Conservation (phyloP, 108 stramenopile species). For the Nitzschia palea region DNA sequence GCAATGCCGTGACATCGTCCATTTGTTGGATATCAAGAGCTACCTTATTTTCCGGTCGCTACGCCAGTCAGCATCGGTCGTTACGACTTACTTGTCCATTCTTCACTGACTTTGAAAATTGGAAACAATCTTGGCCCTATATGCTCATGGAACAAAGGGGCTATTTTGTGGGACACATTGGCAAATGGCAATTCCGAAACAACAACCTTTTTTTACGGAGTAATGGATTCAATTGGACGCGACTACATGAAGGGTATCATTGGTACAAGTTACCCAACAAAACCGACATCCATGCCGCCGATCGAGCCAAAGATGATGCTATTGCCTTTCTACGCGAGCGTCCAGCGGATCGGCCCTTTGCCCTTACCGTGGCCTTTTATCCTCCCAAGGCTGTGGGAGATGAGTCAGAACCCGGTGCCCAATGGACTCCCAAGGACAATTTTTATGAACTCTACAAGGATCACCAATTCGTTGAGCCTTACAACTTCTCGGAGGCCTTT, state of each 20-base stretch:
- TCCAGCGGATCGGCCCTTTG: conserved; percentile 55
- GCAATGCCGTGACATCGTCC: conserved; percentile 67
- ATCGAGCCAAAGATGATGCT: conserved; percentile 55
- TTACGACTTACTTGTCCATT: background rate
- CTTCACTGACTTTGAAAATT: conserved; percentile 19
- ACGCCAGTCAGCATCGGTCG: conserved; percentile 48
- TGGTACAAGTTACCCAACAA: background rate
- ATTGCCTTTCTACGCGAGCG: conserved; percentile 48
- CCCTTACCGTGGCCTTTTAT: conserved; percentile 69
- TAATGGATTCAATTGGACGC: conserved; percentile 4
- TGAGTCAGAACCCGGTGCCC: conserved; percentile 6
- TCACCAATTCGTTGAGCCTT: conserved; percentile 16
- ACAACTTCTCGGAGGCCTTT: conserved; percentile 14
- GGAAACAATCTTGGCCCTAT: conserved; percentile 55
- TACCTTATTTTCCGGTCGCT: conserved; percentile 60
- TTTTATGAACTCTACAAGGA: conserved; percentile 37
- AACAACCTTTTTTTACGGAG: background rate
- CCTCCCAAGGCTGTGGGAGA: conserved; percentile 60
- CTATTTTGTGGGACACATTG: conserved; percentile 62
- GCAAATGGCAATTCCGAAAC: conserved; percentile 50
- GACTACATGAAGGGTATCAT: conserved; percentile 23
- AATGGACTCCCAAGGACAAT: conserved; percentile 34
- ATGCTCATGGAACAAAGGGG: conserved; percentile 42
- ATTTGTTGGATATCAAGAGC: conserved; percentile 72
- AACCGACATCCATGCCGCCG: conserved; percentile 20